Evolutionary conservation across 2,329 filamentous ascomycete genomes (phyloP).

Genomic region (Fusarium newnesense): DNA sequence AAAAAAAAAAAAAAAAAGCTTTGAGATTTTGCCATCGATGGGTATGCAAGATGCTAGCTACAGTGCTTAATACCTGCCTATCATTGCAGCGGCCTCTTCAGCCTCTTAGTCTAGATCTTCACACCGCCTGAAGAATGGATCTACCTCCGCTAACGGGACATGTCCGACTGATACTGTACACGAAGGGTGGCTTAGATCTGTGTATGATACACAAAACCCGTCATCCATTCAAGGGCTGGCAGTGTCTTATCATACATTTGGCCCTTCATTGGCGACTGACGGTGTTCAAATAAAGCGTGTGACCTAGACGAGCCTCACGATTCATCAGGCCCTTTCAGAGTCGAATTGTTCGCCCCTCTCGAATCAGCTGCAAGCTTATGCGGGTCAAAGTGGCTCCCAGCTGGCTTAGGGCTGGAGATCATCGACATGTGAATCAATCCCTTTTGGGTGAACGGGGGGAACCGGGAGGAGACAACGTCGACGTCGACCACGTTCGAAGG

Average conservation of each 20-base stretch:
- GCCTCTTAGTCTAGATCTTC: constrained; percentile 12
- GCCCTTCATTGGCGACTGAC: not conserved
- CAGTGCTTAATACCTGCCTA: constrained; percentile 5
- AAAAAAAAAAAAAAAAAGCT: not conserved
- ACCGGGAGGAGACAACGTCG: constrained; percentile 35
- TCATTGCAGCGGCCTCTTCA: not conserved
- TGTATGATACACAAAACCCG: not conserved
- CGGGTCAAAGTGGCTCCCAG: constrained; percentile 33
- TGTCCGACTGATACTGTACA: constrained; percentile 22
- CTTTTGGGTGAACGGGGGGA: constrained; percentile 31
- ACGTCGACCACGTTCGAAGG: constrained; percentile 23
- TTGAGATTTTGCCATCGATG: constrained; percentile 10
- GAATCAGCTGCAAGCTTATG: constrained; percentile 34
- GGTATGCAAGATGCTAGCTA: constrained; percentile 18
- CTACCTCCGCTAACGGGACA: constrained; percentile 27
- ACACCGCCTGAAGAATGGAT: constrained; percentile 39
- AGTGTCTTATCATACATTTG: not conserved
- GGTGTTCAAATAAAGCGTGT: constrained; percentile 11
- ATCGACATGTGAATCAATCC: constrained; percentile 44
- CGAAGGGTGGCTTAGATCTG: not conserved
- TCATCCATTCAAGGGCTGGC: not conserved
- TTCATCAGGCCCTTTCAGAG: not conserved
- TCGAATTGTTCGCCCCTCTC: constrained; percentile 14
- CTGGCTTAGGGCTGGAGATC: constrained; percentile 43
- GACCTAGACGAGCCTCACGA: constrained; percentile 11